Base-by-base conservation (phyloP, 129 eudicot genomes). In the Chrysanthemum makinoi region DNA sequence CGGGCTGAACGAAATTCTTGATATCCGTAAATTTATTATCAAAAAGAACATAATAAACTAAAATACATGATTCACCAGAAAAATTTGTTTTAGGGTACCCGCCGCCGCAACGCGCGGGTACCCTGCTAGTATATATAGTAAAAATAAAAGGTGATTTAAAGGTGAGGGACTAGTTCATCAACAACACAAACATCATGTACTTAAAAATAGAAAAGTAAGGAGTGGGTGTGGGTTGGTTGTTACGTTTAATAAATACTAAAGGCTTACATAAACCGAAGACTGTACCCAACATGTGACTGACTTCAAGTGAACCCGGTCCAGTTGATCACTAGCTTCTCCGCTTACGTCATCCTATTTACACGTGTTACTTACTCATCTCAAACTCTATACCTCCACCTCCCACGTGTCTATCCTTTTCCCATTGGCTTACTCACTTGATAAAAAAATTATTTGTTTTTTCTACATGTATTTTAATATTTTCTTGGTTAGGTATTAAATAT, bases 261-360 rank as follows among this genome's bases (percentile, higher is more conserved):
- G 18, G 22, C 10, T 54, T 53, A 2, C 19, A 18, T 54, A 10
- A 18, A 56, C 22, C 62, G 3, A 56, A 56, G 28, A 16, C 11
- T 0, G 14, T 18, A 18, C 62, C 61, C 12, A 17, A 17, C 60
- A 17, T 52, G 59, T 6, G 24, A 14, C 26, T 33, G 43, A 33
- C 43, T 35, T 55, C 61, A 55, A 56, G 30, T 16, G 30, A 56
- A 56, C 62, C 62, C 62, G 62, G 62, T 18, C 6, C 22, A 55
- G 24, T 55, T n/a, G 61, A 6, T 55, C 64, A 59, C 64, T 59
- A 18, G 16, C 6, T 9, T 16, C 9, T 33, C 14, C 14, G 44
- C 16, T 24, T 14, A 60, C 39, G 35, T 60, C 65, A 60, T 33
- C 65, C 7, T 11, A 24, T n/a, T 60, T 24, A 60, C 35, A 60